Percentiles rank a stretch among this genome's conserved stretches.
These are phyloP conservation scores for Ophiocordyceps camponoti-leonardi DNA, from an alignment of 2,329 filamentous ascomycete genomes.

Conservation along the genomic window DNA sequence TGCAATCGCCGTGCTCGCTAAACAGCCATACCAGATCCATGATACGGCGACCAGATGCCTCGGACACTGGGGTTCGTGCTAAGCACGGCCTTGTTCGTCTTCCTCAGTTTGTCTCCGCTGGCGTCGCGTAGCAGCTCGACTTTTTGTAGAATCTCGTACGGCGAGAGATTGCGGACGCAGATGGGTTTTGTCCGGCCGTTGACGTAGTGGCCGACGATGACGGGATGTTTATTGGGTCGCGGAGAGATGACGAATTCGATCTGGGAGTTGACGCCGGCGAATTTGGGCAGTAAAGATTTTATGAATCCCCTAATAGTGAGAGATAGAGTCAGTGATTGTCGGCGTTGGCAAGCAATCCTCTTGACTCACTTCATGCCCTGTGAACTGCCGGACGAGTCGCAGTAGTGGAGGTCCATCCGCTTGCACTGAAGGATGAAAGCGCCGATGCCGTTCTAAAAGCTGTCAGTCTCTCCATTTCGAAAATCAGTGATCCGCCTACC, in stretches of 20 bases:
- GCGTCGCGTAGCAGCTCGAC: conserved; percentile 54
- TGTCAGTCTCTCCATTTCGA: conserved; percentile 4
- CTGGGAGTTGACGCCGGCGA: conserved; percentile 67
- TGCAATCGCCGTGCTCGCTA: conserved; percentile 10
- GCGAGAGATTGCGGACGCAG: conserved; percentile 75
- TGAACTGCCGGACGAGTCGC: conserved; percentile 88
- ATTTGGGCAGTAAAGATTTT: conserved; percentile 54
- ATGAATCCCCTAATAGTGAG: conserved; percentile 51
- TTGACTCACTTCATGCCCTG: conserved; percentile 72
- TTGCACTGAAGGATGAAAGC: conserved; percentile 97
- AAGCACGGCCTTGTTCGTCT: conserved; percentile 43
- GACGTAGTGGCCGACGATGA: conserved; percentile 81
- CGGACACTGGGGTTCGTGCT: conserved; percentile 50
- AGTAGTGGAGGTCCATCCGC: conserved; percentile 90
- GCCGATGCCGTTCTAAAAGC: conserved; percentile 72
- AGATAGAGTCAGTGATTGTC: too few species aligned
- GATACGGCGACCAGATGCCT: conserved; percentile 56
- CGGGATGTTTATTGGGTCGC: conserved; percentile 74
- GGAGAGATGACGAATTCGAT: conserved; percentile 88
- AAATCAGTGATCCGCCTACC: conserved; percentile 16
- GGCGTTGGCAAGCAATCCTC: not conserved
- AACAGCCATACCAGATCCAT: conserved; percentile 39
- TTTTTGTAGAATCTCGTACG: conserved; percentile 68
- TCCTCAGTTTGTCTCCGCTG: conserved; percentile 56
- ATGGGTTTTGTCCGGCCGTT: conserved; percentile 75